Evolutionary conservation across 495 filamentous ascomycete species (phyloP).

Genomic region (Pseudomonodictys pantanalensis): DNA sequence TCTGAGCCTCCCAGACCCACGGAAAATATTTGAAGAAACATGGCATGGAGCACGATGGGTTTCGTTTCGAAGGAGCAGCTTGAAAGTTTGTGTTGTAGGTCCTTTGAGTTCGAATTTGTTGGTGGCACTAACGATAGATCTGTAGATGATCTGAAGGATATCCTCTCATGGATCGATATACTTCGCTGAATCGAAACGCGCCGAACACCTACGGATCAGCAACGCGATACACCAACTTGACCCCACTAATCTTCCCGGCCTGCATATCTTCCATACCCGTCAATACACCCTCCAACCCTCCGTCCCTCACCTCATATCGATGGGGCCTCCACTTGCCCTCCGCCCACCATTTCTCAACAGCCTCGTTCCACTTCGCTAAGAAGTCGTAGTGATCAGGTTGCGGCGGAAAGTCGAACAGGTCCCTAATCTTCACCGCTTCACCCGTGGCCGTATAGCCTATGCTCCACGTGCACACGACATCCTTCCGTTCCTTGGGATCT

Average conservation of each 20-base stretch:
- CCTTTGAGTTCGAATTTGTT: no score
- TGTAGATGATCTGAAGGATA: no score
- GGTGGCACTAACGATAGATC: no score
- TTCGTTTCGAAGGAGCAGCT: no score
- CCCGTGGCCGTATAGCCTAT: slow-evolving; percentile 37
- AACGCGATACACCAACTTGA: slow-evolving; percentile 54
- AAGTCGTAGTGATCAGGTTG: slow-evolving; percentile 43
- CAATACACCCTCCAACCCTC: slow-evolving; percentile 53
- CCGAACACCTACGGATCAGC: no score
- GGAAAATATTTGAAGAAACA: no score
- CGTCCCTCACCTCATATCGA: slow-evolving; percentile 44
- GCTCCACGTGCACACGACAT: slow-evolving; percentile 34
- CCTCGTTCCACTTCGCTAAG: slow-evolving; percentile 38
- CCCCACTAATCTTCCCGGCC: slow-evolving; percentile 53
- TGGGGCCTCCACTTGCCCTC: slow-evolving; percentile 51
- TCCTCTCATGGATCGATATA: no score
- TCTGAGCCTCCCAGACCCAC: no score
- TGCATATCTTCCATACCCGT: slow-evolving; percentile 53
- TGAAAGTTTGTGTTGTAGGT: no score
- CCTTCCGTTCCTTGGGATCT: slow-evolving; percentile 13
- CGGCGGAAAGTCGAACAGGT: slow-evolving; percentile 24
- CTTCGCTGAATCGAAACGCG: no score
- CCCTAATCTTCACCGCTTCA: no score
- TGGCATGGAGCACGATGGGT: no score
- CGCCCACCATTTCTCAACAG: slow-evolving; percentile 48